Percentiles rank a stretch among this genome's conserved stretches.
phyloP scores from a whole-genome alignment of 805 yeast genomes.

The Zygosaccharomyces lentus region DNA sequence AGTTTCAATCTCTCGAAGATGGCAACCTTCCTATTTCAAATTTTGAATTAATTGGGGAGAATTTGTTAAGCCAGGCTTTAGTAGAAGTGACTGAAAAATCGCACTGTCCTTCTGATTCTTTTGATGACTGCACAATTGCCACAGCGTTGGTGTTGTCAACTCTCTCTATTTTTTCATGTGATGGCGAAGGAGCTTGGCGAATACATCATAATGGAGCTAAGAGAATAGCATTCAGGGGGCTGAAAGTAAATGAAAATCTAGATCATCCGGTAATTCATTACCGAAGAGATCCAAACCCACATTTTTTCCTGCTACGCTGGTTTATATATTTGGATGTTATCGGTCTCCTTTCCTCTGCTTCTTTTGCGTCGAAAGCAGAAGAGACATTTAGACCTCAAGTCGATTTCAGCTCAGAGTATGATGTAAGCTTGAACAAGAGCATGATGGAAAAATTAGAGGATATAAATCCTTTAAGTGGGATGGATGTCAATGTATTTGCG shows the following conservation, averaged over 20 bases:
- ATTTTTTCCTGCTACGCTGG: slow-evolving; percentile 61
- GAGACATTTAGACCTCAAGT: slow-evolving; percentile 11
- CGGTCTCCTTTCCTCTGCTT: slow-evolving; percentile 56
- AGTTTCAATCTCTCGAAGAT: slow-evolving; percentile 1
- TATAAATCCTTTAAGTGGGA: slow-evolving; percentile 61
- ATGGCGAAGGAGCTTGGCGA: slow-evolving; percentile 49
- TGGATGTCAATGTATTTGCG: slow-evolving; percentile 59
- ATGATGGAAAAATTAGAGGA: slow-evolving; percentile 34
- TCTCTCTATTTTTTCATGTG: slow-evolving; percentile 47
- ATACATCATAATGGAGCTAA: slow-evolving; percentile 65
- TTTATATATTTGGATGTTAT: slow-evolving; percentile 63
- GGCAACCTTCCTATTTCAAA: slow-evolving; percentile 4
- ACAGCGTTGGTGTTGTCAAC: slow-evolving; percentile 57
- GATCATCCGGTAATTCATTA: slow-evolving; percentile 6
- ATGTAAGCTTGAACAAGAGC: slow-evolving; percentile 1
- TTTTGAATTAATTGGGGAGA: slow-evolving; percentile 2
- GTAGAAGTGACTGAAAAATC: slow-evolving; percentile 9
- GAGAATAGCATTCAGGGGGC: slow-evolving; percentile 44
- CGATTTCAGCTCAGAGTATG: slow-evolving; percentile 19
- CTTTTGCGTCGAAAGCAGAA: slow-evolving; percentile 4
- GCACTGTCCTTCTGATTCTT: slow-evolving; percentile 24
- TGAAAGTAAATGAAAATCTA: slow-evolving; percentile 10
- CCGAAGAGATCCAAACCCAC: slow-evolving; percentile 21
- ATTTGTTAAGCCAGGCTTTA: slow-evolving; percentile 11
- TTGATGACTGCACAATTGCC: slow-evolving; percentile 54